Evolutionary conservation across 208 protist species (phyloP).

Genomic region (Sergeia podlipaevii): DNA sequence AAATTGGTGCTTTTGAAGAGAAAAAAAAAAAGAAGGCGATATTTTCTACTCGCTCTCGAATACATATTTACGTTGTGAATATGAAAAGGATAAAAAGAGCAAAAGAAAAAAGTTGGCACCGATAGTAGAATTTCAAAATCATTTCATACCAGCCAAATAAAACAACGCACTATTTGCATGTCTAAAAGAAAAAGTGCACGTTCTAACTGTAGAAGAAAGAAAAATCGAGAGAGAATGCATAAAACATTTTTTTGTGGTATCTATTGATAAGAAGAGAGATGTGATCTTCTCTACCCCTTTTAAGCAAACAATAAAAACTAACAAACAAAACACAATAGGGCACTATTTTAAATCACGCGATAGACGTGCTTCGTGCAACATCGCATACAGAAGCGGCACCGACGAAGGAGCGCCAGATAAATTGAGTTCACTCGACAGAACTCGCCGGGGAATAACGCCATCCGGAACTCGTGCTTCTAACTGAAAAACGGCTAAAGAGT

Average conservation of each 20-base stretch:
- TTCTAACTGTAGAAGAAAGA: too few relatives aligned
- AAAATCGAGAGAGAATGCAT: too few relatives aligned
- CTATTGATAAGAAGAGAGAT: too few relatives aligned
- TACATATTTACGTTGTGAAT: too few relatives aligned
- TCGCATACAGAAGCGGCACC: constrained; percentile 74
- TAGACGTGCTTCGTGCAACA: constrained; percentile 69
- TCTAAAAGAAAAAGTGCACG: too few relatives aligned
- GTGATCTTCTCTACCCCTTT: too few relatives aligned
- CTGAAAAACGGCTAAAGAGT: constrained; percentile 86
- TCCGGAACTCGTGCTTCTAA: constrained; percentile 58
- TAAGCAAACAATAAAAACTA: background rate
- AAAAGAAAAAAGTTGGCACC: too few relatives aligned
- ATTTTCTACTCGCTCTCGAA: background rate
- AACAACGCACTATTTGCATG: too few relatives aligned
- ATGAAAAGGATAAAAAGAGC: too few relatives aligned
- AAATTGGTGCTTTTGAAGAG: background rate
- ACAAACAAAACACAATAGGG: constrained; percentile 3
- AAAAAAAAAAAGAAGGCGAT: constrained; percentile 5
- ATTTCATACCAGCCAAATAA: too few relatives aligned
- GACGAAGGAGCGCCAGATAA: constrained; percentile 61
- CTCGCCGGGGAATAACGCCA: constrained; percentile 49
- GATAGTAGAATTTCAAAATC: too few relatives aligned
- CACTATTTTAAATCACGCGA: constrained; percentile 34
- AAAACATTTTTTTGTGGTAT: too few relatives aligned
- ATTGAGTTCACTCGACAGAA: constrained; percentile 75